A percentile compares a stretch with the other conserved stretches of the same genome.
Evolutionary conservation across 495 filamentous ascomycete species (phyloP).

Genomic region (Lophiotrema nucula): DNA sequence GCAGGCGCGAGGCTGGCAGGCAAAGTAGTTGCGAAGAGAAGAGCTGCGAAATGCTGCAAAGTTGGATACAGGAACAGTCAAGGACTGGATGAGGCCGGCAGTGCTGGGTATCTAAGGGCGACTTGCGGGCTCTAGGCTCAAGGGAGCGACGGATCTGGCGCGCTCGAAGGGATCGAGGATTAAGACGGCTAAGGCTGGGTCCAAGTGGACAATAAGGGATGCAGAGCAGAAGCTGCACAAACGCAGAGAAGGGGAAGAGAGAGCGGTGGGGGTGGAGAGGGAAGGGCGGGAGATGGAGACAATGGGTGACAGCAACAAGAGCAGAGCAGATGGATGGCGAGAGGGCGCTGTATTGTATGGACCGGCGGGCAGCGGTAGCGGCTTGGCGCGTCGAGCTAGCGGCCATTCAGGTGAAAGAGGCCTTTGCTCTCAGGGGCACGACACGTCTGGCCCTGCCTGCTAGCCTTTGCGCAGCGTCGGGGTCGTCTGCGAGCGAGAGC

Average conservation of each 20-base stretch:
- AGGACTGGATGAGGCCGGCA: constrained; percentile 25
- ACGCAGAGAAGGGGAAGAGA: constrained; percentile 41
- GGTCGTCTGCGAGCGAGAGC: too few relatives aligned
- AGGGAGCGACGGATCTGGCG: constrained; percentile 33
- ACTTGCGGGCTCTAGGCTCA: constrained; percentile 26
- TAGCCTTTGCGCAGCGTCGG: too few relatives aligned
- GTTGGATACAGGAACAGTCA: constrained; percentile 22
- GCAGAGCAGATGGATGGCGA: constrained; percentile 46
- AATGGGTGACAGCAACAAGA: constrained; percentile 44
- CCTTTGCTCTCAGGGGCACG: neutral
- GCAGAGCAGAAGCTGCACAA: constrained; percentile 32
- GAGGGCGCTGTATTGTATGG: constrained; percentile 37
- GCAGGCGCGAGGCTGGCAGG: constrained; percentile 17
- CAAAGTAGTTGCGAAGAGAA: constrained; percentile 10
- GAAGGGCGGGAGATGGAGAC: constrained; percentile 28
- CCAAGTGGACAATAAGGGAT: constrained; percentile 26
- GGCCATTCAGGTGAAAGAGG: neutral
- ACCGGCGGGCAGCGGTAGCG: constrained; percentile 36
- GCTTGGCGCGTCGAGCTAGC: neutral
- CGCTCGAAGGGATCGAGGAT: constrained; percentile 27
- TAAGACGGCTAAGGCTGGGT: constrained; percentile 18
- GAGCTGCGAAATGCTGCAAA: neutral
- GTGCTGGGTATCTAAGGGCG: constrained; percentile 13
- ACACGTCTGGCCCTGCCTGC: neutral
- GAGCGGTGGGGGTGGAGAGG: constrained; percentile 19